Evolutionary conservation across 768 basidiomycete species (phyloP).

Genomic region (Lepiota brunneoincarnata): DNA sequence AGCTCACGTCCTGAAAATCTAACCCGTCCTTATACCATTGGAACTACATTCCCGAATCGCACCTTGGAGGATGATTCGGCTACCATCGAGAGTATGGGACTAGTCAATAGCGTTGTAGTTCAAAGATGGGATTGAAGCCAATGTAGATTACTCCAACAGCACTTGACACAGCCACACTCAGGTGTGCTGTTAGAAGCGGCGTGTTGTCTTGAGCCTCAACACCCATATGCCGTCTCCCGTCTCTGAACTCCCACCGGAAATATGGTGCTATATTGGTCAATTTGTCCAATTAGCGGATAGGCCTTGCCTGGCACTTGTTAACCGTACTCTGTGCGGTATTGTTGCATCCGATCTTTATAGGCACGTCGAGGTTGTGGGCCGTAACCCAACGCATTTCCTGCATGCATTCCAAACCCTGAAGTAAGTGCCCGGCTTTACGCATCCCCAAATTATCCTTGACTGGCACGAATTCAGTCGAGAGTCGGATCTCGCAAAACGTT

Average conservation of each 20-base stretch:
- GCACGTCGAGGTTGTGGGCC: conserved; percentile 2
- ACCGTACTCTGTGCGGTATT: not conserved
- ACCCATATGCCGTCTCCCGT: not conserved
- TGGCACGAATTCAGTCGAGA: not conserved
- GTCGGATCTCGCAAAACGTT: not conserved
- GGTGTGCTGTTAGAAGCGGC: not conserved
- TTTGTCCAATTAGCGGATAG: not conserved
- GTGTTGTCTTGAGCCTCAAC: not conserved
- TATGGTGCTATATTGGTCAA: conserved; percentile 2
- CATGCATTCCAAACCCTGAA: not conserved
- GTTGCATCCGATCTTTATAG: not conserved
- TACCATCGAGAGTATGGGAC: conserved; percentile 70
- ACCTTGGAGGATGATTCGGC: conserved; percentile 59
- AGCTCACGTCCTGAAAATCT: conserved; percentile 73
- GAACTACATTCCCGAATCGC: conserved; percentile 86
- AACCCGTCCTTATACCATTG: conserved; percentile 67
- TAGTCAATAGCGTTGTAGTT: conserved; percentile 82
- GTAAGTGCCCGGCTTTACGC: not conserved
- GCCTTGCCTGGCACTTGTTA: not conserved
- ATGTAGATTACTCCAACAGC: not conserved
- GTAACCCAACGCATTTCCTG: not conserved
- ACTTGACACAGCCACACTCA: too few relatives aligned
- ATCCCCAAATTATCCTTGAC: not conserved
- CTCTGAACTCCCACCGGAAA: not conserved
- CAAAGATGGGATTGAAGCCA: conserved; percentile 69